Conservation (phyloP, 805 yeast species). For the Kazachstania viticola region DNA sequence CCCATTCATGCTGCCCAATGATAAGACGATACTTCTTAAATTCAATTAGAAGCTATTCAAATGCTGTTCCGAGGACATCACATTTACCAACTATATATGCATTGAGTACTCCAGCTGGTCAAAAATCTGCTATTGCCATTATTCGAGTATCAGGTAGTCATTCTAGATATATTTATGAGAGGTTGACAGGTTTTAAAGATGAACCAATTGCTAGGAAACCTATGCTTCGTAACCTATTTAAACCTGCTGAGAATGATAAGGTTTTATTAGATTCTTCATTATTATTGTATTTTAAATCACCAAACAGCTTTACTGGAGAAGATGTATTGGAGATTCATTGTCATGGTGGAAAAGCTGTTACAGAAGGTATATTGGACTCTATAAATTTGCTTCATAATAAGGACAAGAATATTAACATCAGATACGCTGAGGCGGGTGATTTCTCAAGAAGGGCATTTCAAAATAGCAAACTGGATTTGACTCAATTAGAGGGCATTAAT, state of each 20-base stretch:
- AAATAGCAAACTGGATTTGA: slow-evolving; percentile 73
- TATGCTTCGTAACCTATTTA: slow-evolving; percentile 44
- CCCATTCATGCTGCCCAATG: too few relatives aligned
- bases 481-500: slow-evolving; percentile 83
- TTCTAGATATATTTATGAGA: slow-evolving; percentile 33
- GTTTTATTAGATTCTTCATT: slow-evolving; percentile 61
- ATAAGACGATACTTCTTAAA: background rate
- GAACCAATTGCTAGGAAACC: slow-evolving; percentile 44
- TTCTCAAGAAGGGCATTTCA: slow-evolving; percentile 79
- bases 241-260: slow-evolving; percentile 3
- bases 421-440: slow-evolving; percentile 91
- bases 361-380: slow-evolving; percentile 53
- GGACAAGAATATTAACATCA: slow-evolving; percentile 30
- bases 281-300: slow-evolving; percentile 54
- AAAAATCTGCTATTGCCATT: slow-evolving; percentile 74
- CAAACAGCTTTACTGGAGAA: slow-evolving; percentile 85
- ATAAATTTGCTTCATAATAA: slow-evolving; percentile 43
- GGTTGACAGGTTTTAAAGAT: slow-evolving; percentile 30
- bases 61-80: slow-evolving; percentile 2
- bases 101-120: slow-evolving; percentile 66
- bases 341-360: slow-evolving; percentile 89
- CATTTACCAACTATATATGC: slow-evolving; percentile 73
- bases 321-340: slow-evolving; percentile 80
- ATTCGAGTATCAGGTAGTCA: slow-evolving; percentile 72
- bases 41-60: background rate